Evolutionary conservation across 768 basidiomycete genomes (phyloP), one percentile per base, ranked within the genome.

Genomic region (Infundibulicybe gibba): DNA sequence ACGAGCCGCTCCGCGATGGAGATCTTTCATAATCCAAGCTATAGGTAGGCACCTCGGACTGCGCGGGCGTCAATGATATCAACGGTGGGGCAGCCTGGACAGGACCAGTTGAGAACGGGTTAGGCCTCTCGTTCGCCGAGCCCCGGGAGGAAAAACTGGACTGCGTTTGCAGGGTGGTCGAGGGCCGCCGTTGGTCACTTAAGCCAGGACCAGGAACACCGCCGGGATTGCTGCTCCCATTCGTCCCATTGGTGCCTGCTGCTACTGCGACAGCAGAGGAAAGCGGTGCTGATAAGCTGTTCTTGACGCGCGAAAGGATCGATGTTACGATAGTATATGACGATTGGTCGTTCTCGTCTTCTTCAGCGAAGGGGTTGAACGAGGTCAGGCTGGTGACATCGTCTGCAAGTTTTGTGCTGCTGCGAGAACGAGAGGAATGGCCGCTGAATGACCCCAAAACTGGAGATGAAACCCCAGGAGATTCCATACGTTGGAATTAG

Each of bases 331-430:
- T 72, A 6, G 88, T 84, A 61, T 90, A 91, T 13, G 88, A 91
- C 6, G 89, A 86, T 56, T 89, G 85, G 54, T 92, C 90, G 60
- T 90, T 80, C 64, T 93, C 91, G 60, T 93, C 90, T 61, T 94
- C 92, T 60, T 91, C 89, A n/a, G 87, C 82, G 70, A 92, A 94
- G 5, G 90, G 90, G 61, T 93, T 93, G 74, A 87, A 91, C 42
- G 88, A 88, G 21, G 92, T 94, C 47, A 94, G 68, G 58, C 82
- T 80, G 39, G 77, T 76, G 38, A 84, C 75, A 71, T 89, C 89
- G 57, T 75, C 72, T 32, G 59, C 55, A 43, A 84, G 62, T 56
- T 76, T 83, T 30, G 77, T 75, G 62, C 75, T 82, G 63, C 80
- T 82, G 54, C 81, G 75, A 11, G 85, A 85, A 58, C 82, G 71